Percentiles rank a stretch among this genome's conserved stretches.
Conservation (phyloP, 2,329 filamentous ascomycete species). For the Cordyceps farinosa region DNA sequence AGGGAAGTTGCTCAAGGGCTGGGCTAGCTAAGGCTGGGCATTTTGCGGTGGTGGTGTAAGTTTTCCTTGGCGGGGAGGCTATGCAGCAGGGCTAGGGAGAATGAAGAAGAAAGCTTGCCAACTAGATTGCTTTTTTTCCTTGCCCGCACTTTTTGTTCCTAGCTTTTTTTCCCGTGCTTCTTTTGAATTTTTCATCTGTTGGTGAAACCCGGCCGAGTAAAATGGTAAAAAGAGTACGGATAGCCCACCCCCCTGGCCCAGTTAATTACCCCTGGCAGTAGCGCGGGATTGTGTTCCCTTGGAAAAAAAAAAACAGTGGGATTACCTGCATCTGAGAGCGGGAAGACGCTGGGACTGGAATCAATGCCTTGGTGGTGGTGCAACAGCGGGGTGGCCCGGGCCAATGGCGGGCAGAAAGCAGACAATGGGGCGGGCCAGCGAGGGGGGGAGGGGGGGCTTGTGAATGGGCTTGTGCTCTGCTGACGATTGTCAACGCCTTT, state of each 20-base stretch:
- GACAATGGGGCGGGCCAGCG: no score
- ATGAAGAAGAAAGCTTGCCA: background rate
- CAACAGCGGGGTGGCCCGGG: background rate
- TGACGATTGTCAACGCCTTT: no score
- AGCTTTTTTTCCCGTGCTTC: background rate
- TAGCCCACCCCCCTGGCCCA: background rate
- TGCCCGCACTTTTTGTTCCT: no score
- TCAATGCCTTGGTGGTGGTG: background rate
- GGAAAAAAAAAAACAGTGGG: background rate
- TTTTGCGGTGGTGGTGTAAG: background rate
- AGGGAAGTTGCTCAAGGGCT: background rate
- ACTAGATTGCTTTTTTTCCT: no score
- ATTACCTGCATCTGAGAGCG: background rate
- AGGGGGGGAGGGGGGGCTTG: no score
- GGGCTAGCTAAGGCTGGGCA: background rate
- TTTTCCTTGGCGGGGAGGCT: background rate
- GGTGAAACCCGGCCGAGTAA: no score
- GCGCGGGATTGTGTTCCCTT: background rate
- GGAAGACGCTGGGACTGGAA: background rate
- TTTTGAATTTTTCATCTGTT: background rate
- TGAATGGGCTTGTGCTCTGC: no score
- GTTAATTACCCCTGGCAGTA: conserved; percentile 10
- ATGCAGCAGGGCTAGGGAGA: background rate
- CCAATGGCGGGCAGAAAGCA: background rate
- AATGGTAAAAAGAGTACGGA: no score